These are phyloP conservation scores for Dioscorea cayenensis DNA, from an alignment of 116 monocot genomes.

Conservation along the genomic window DNA sequence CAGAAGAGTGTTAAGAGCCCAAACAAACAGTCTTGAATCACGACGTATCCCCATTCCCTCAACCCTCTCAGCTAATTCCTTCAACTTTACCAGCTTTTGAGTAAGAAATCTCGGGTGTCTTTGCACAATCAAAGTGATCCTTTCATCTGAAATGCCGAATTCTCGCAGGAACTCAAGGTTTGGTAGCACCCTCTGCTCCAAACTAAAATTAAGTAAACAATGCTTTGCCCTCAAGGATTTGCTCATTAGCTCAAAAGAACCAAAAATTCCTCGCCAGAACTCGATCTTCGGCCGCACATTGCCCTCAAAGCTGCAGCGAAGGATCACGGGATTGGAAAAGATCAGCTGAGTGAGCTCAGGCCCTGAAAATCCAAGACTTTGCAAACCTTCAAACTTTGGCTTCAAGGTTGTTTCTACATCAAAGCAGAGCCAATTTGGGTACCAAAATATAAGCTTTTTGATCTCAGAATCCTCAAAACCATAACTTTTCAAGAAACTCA, in stretches of 20 bases:
- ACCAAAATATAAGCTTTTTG: not conserved
- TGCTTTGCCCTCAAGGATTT: not conserved
- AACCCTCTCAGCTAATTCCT: not conserved
- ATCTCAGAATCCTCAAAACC: conserved; percentile 14
- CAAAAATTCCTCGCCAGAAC: conserved; percentile 3
- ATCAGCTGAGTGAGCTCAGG: not conserved
- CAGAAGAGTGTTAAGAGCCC: not conserved
- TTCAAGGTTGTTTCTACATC: conserved; percentile 13
- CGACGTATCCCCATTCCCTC: not conserved
- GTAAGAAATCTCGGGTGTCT: not conserved
- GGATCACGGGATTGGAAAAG: not conserved
- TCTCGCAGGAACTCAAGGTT: not conserved
- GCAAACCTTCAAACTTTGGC: conserved; percentile 8
- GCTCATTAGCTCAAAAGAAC: not conserved
- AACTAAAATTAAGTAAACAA: not conserved
- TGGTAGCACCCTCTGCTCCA: not conserved
- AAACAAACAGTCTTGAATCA: not conserved
- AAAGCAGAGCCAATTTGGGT: conserved; percentile 7
- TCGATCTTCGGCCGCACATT: not conserved
- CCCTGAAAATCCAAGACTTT: conserved; percentile 7
- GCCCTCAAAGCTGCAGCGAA: not conserved
- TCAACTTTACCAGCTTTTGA: not conserved
- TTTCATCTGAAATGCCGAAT: not conserved
- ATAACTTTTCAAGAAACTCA: conserved; percentile 7
- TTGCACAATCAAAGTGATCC: not conserved